Conservation (phyloP, 2,329 filamentous ascomycete genomes). For the Xylariomycetidae sp. region DNA sequence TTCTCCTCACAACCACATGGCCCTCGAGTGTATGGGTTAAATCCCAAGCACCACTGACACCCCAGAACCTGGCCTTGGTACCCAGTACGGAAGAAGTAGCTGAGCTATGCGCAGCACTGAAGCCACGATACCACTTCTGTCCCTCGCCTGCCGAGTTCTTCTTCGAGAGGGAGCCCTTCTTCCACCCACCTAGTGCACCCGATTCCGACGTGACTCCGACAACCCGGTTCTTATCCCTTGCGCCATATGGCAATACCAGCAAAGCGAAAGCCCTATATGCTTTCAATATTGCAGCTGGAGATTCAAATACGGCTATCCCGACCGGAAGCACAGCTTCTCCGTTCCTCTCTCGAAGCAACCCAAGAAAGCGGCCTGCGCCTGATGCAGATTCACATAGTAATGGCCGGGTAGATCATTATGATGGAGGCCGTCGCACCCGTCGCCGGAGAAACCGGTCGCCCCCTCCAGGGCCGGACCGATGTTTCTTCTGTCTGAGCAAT, state of each 20-base stretch:
- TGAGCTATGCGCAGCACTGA: slow-evolving; percentile 72
- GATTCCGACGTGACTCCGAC: slow-evolving; percentile 51
- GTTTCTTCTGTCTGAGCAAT: slow-evolving; percentile 95
- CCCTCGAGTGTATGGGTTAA: slow-evolving; percentile 66
- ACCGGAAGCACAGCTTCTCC: slow-evolving; percentile 72
- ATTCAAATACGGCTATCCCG: slow-evolving; percentile 58
- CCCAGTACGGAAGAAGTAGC: slow-evolving; percentile 63
- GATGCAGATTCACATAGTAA: slow-evolving; percentile 45
- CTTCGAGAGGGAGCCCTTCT: slow-evolving; percentile 91
- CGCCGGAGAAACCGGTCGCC: slow-evolving; percentile 43
- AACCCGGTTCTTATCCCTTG: slow-evolving; percentile 89
- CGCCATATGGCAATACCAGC: slow-evolving; percentile 66
- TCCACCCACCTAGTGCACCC: slow-evolving; percentile 51
- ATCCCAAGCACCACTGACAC: slow-evolving; percentile 58
- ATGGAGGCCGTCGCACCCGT: slow-evolving; percentile 41
- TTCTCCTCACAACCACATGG: slow-evolving; percentile 85
- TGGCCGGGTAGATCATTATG: slow-evolving; percentile 39
- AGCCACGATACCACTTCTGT: slow-evolving; percentile 89
- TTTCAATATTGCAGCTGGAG: slow-evolving; percentile 65
- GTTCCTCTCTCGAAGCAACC: slow-evolving; percentile 43
- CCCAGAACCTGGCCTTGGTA: slow-evolving; percentile 47
- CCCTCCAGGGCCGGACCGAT: slow-evolving; percentile 68
- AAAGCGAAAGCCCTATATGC: slow-evolving; percentile 83
- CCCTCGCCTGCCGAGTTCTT: slow-evolving; percentile 61
- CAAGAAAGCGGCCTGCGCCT: slow-evolving; percentile 53